Evolutionary conservation across 441 rosid genomes (phyloP).

Genomic region (Syzygium malaccense): DNA sequence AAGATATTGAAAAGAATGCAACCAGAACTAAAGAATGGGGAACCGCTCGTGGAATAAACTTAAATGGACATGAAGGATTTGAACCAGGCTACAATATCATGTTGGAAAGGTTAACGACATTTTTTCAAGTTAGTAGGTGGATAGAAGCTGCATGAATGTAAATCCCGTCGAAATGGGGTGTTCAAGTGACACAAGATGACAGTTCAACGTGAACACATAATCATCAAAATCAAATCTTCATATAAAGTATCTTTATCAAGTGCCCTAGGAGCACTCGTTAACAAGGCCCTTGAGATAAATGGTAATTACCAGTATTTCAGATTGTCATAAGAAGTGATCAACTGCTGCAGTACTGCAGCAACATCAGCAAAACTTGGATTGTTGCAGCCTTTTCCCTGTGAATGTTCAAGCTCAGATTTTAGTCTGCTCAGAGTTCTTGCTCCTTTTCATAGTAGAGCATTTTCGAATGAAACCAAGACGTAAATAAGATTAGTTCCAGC

Average conservation of each 20-base stretch:
- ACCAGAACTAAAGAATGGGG: background rate
- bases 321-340: background rate
- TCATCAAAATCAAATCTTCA: background rate
- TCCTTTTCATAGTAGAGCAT: background rate
- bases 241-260: background rate
- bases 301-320: background rate
- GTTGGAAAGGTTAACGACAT: background rate
- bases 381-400: background rate
- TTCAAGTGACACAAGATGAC: background rate
- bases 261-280: background rate
- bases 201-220: background rate
- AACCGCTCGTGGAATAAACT: background rate
- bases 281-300: background rate
- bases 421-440: background rate
- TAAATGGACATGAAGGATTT: background rate
- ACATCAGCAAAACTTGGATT: background rate
- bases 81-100: background rate
- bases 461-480: background rate
- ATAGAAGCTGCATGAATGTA: background rate
- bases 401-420: background rate
- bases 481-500: background rate
- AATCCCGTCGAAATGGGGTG: background rate
- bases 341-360: background rate
- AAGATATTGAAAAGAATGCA: background rate
- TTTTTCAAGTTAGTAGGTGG: background rate